A percentile compares a stretch with the other conserved stretches of the same genome.
These are phyloP conservation scores for Aspergillus ostianus DNA, from an alignment of 495 filamentous ascomycete genomes.

Conservation along the genomic window DNA sequence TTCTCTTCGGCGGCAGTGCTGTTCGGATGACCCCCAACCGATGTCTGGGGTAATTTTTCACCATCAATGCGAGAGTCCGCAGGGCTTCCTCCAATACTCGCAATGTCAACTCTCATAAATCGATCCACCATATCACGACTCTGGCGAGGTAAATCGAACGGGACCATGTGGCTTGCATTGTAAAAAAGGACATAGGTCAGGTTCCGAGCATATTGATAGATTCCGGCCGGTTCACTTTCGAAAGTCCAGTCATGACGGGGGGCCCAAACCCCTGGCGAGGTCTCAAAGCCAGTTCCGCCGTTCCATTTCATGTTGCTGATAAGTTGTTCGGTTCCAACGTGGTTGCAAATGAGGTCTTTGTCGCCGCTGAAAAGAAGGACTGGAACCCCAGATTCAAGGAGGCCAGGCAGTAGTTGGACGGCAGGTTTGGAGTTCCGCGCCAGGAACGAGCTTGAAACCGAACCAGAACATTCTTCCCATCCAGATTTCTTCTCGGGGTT, in stretches of 20 bases:
- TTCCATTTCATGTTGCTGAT: constrained; percentile 93
- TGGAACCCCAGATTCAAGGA: constrained; percentile 69
- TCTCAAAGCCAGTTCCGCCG: constrained; percentile 85
- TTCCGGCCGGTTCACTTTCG: constrained; percentile 83
- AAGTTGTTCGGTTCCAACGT: constrained; percentile 87
- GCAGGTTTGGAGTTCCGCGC: constrained; percentile 68
- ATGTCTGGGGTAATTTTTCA: constrained; percentile 77
- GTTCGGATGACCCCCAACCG: constrained; percentile 85
- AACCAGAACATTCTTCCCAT: constrained; percentile 86
- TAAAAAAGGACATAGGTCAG: constrained; percentile 94
- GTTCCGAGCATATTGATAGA: constrained; percentile 92
- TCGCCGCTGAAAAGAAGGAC: constrained; percentile 90
- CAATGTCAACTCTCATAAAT: constrained; percentile 92
- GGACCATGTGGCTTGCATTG: constrained; percentile 96
- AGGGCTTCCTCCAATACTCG: constrained; percentile 80
- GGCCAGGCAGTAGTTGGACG: constrained; percentile 68
- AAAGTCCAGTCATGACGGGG: constrained; percentile 92
- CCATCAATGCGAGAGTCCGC: constrained; percentile 87
- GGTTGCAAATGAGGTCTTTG: constrained; percentile 94
- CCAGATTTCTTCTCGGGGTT: constrained; percentile 76
- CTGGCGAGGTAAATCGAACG: constrained; percentile 84
- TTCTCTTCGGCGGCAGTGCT: constrained; percentile 69
- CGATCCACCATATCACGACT: constrained; percentile 96
- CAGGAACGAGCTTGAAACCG: constrained; percentile 68
- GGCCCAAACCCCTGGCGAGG: constrained; percentile 85